These are phyloP conservation scores for Hysterangium stoloniferum DNA, from an alignment of 768 basidiomycete genomes.

Conservation along the genomic window DNA sequence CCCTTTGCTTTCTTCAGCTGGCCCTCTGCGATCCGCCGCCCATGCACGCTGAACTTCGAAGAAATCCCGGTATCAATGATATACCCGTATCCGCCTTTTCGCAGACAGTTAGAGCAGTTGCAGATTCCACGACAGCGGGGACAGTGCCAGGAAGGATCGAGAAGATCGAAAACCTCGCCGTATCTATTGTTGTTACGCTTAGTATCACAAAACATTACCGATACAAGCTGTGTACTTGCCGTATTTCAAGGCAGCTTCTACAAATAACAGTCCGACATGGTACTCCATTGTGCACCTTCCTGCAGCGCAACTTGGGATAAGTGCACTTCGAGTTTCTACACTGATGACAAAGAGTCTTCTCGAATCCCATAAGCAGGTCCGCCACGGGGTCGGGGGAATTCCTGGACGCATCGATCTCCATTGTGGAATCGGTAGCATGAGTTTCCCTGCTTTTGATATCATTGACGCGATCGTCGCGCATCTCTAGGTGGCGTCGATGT, in stretches of 20 bases:
- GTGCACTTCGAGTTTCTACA: conserved; percentile 4
- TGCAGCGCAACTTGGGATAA: conserved; percentile 3
- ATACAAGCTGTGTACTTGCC: not conserved
- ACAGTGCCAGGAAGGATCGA: not conserved
- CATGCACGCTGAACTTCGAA: not conserved
- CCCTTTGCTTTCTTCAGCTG: not conserved
- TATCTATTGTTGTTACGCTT: not conserved
- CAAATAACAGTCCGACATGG: not conserved
- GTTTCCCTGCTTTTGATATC: too few relatives aligned
- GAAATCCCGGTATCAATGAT: conserved; percentile 3
- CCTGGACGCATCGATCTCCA: too few relatives aligned
- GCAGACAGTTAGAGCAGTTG: conserved; percentile 7
- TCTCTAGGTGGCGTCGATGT: too few relatives aligned
- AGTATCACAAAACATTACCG: not conserved
- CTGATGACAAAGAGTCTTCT: too few relatives aligned
- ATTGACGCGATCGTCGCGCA: too few relatives aligned
- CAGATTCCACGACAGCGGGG: conserved; percentile 8
- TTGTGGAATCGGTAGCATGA: too few relatives aligned
- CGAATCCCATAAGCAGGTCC: too few relatives aligned
- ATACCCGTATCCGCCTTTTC: conserved; percentile 2
- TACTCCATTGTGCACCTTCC: not conserved
- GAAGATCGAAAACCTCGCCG: conserved; percentile 6
- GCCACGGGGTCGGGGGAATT: too few relatives aligned
- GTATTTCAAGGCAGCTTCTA: not conserved
- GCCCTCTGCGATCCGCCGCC: not conserved